phyloP scores from a whole-genome alignment of 2,329 filamentous ascomycete genomes.

The Sporothrix brunneoviolacea region DNA sequence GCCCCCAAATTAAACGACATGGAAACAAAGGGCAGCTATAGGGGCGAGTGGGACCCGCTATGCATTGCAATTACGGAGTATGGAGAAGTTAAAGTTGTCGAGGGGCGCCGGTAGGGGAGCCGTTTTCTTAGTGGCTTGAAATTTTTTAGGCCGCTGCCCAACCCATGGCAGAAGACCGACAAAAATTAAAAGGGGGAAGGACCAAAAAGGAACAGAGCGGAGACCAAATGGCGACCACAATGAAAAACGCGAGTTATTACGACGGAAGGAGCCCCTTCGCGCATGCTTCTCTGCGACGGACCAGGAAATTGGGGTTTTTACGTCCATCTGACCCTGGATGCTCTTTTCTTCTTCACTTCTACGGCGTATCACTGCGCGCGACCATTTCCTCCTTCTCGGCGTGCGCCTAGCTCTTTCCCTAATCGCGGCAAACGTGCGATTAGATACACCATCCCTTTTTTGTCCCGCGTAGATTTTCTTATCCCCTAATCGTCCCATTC shows the following conservation, averaged over 20 bases:
- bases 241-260: background rate
- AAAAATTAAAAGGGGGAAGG: constrained; percentile 3
- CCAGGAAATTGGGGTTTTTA: no score
- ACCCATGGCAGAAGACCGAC: no score
- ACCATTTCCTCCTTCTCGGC: background rate
- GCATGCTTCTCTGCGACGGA: no score
- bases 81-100: no score
- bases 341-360: background rate
- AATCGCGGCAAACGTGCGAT: background rate
- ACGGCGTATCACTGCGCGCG: background rate
- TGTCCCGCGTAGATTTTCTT: constrained; percentile 1
- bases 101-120: no score
- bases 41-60: no score
- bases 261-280: background rate
- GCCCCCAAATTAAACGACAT: no score
- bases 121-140: no score
- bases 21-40: no score
- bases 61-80: no score
- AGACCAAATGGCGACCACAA: background rate
- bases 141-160: no score
- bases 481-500: background rate
- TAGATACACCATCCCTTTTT: constrained; percentile 5
- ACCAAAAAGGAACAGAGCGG: background rate
- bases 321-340: no score
- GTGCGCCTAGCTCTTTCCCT: constrained; percentile 1